Conservation (phyloP, 2,329 filamentous ascomycete genomes). For the Lachnellula occidentalis region DNA sequence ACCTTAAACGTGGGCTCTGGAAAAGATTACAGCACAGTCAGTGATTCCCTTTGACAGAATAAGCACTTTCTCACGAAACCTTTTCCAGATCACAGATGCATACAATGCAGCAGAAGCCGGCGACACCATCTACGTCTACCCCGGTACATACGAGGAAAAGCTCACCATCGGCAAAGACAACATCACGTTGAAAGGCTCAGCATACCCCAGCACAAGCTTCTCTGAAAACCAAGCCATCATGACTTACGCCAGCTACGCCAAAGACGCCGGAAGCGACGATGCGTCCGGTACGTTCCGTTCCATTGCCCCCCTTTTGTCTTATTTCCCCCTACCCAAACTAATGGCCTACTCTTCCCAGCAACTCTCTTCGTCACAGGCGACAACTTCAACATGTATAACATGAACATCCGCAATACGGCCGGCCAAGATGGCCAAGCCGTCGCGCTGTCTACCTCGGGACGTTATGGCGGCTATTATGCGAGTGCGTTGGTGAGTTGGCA, state of each 20-base stretch:
- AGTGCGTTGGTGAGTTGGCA: constrained; percentile 48
- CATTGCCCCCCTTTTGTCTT: no score
- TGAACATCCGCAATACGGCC: constrained; percentile 47
- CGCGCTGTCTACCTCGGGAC: constrained; percentile 44
- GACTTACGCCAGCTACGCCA: constrained; percentile 34
- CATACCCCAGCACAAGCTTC: constrained; percentile 34
- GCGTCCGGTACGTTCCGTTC: constrained; percentile 20
- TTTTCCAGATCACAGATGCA: constrained; percentile 13
- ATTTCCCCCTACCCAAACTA: background rate
- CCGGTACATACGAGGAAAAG: constrained; percentile 50
- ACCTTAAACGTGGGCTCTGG: constrained; percentile 15
- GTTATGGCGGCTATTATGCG: constrained; percentile 48
- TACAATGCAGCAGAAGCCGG: constrained; percentile 31
- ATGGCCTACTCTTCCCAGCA: background rate
- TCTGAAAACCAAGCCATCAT: constrained; percentile 43
- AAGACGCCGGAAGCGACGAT: constrained; percentile 36
- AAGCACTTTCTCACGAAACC: background rate
- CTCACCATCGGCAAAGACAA: constrained; percentile 41
- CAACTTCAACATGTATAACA: constrained; percentile 51
- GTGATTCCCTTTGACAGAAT: background rate
- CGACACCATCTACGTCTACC: constrained; percentile 49
- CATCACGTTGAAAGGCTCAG: constrained; percentile 43
- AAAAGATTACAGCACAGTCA: constrained; percentile 11
- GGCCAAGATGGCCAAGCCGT: constrained; percentile 44
- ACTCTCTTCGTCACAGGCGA: constrained; percentile 29